Conservation (phyloP, 2,329 filamentous ascomycete species). For the Leptosphaerulina australis region DNA sequence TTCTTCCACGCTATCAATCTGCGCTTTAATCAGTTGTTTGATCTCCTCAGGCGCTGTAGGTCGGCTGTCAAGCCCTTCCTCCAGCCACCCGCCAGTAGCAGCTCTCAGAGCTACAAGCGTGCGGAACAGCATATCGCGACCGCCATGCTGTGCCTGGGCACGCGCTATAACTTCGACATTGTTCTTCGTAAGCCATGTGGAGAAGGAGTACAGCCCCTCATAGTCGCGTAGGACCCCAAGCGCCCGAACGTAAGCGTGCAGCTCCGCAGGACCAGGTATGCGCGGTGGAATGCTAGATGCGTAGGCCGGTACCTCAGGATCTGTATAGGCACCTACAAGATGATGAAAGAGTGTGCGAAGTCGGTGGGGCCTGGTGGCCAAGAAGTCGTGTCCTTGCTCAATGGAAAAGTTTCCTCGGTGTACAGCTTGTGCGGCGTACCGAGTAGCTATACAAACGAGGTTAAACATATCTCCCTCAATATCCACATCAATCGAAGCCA, state of each 20-base stretch:
- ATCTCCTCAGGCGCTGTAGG: conserved; percentile 39
- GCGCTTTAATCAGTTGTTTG: conserved; percentile 36
- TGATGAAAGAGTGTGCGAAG: conserved; percentile 37
- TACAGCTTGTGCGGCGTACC: conserved; percentile 37
- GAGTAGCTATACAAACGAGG: conserved; percentile 42
- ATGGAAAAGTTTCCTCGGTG: conserved; percentile 14
- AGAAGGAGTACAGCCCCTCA: conserved; percentile 61
- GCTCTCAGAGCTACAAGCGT: conserved; percentile 50
- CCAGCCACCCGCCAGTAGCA: conserved; percentile 47
- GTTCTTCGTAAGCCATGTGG: conserved; percentile 61
- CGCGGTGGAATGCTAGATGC: conserved; percentile 45
- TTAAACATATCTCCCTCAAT: conserved; percentile 41
- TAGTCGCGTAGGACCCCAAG: conserved; percentile 67
- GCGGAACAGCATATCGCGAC: conserved; percentile 37
- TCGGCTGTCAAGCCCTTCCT: conserved; percentile 8
- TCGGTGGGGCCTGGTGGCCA: conserved; percentile 25
- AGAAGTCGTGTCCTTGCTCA: conserved; percentile 21
- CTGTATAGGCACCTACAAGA: conserved; percentile 29
- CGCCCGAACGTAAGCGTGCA: conserved; percentile 67
- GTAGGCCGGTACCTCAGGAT: conserved; percentile 14
- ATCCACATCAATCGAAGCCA: conserved; percentile 41
- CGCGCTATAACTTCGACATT: conserved; percentile 37
- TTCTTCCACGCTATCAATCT: conserved; percentile 45
- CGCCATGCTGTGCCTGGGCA: conserved; percentile 32
- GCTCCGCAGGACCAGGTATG: conserved; percentile 54